A percentile compares a stretch with the other conserved stretches of the same genome.
Evolutionary conservation across 768 basidiomycete genomes (phyloP).

Genomic region (Leucosporidium scottii): DNA sequence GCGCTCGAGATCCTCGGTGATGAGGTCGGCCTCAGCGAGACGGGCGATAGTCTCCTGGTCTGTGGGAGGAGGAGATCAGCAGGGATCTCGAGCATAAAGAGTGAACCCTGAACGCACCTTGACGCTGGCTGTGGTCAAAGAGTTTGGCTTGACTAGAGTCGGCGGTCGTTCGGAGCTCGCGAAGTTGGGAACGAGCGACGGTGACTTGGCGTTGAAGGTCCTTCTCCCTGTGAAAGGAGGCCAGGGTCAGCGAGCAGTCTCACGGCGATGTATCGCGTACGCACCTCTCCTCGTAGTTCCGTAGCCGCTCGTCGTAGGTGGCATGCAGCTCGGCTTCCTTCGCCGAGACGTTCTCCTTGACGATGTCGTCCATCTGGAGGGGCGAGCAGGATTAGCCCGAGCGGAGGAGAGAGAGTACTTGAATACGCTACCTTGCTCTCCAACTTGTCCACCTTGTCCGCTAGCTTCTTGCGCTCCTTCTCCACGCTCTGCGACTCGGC

Average conservation of each 20-base stretch:
- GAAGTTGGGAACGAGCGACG: conserved; percentile 78
- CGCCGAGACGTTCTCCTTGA: conserved; percentile 76
- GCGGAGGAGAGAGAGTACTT: not conserved
- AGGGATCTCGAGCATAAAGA: not conserved
- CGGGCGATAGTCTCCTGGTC: conserved; percentile 88
- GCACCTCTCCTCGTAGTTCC: conserved; percentile 92
- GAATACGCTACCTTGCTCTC: conserved; percentile 28
- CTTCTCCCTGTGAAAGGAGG: conserved; percentile 60
- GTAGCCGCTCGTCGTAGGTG: conserved; percentile 88
- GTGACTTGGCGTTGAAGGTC: conserved; percentile 85
- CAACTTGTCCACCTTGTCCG: conserved; percentile 35
- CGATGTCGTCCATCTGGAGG: conserved; percentile 77
- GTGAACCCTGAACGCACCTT: conserved; percentile 51
- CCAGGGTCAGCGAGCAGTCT: not conserved
- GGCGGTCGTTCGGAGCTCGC: conserved; percentile 80
- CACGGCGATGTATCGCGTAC: conserved; percentile 26
- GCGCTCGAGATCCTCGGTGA: conserved; percentile 84
- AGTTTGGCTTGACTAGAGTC: conserved; percentile 90
- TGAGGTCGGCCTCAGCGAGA: conserved; percentile 88
- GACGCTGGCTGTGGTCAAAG: conserved; percentile 79
- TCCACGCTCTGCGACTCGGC: conserved; percentile 30
- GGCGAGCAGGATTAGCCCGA: not conserved
- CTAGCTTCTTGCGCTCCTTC: conserved; percentile 35
- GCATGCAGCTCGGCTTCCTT: conserved; percentile 97
- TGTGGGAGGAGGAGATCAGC: conserved; percentile 37